A percentile compares a stretch with the other conserved stretches of the same genome.
Conservation (phyloP, 1,139 yeast species). For the Pichia sp. region DNA sequence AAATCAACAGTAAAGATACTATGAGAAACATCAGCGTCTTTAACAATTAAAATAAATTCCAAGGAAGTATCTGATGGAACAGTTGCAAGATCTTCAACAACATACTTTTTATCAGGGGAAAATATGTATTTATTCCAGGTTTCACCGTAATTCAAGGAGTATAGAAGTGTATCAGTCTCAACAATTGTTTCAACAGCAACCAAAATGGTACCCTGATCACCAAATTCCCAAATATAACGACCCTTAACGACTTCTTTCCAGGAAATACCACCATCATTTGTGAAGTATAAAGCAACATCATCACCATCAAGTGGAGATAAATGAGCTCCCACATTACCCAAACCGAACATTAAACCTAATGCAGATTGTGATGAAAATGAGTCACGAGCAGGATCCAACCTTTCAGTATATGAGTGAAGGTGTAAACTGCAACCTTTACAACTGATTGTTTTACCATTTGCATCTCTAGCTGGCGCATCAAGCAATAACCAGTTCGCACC, state of each 20-base stretch:
- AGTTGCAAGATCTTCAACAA: conserved; percentile 70
- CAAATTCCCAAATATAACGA: conserved; percentile 86
- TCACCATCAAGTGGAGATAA: conserved; percentile 43
- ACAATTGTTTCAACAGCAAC: conserved; percentile 57
- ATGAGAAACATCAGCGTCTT: conserved; percentile 30
- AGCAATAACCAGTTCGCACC: conserved; percentile 82
- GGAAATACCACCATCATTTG: conserved; percentile 81
- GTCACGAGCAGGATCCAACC: conserved; percentile 67
- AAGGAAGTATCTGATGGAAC: conserved; percentile 86
- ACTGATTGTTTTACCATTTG: conserved; percentile 49
- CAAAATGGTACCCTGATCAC: conserved; percentile 86
- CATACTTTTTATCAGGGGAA: conserved; percentile 40
- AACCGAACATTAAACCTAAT: conserved; percentile 74
- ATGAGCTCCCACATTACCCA: conserved; percentile 79
- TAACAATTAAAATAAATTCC: conserved; percentile 50
- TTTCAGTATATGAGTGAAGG: conserved; percentile 86
- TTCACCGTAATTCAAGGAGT: conserved; percentile 73
- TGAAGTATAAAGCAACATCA: conserved; percentile 46
- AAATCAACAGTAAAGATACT: conserved; percentile 61
- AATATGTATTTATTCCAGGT: conserved; percentile 67
- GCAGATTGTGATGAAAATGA: conserved; percentile 87
- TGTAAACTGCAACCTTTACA: conserved; percentile 66
- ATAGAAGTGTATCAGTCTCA: conserved; percentile 49
- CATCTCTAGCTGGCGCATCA: conserved; percentile 58
- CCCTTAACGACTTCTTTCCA: conserved; percentile 80